These are phyloP conservation scores for Ganoderma lucidum DNA, from an alignment of 1,284 basidiomycete species.

Conservation along the genomic window DNA sequence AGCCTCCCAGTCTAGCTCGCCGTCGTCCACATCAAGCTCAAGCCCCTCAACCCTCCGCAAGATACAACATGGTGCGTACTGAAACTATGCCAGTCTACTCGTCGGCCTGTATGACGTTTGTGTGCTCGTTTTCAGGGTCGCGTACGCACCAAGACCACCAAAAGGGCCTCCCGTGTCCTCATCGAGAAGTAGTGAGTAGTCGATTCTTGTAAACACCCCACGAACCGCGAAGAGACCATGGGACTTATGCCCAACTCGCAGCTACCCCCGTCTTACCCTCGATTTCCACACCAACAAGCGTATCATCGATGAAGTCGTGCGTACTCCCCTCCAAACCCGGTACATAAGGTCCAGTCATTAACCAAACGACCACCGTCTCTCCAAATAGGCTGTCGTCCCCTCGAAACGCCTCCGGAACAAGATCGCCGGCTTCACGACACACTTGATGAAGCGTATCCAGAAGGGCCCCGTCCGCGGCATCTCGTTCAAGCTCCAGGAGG, in stretches of 20 bases:
- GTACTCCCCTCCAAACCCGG: slow-evolving; percentile 45
- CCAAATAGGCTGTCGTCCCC: slow-evolving; percentile 87
- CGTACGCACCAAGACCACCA: slow-evolving; percentile 99
- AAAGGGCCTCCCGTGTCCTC: slow-evolving; percentile 98
- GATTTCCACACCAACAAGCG: slow-evolving; percentile 99
- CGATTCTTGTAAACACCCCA: slow-evolving; percentile 24
- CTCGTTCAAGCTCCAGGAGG: slow-evolving; percentile 99
- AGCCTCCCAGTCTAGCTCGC: slow-evolving; percentile 31
- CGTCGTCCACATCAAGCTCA: slow-evolving; percentile 36
- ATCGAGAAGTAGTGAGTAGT: slow-evolving; percentile 98
- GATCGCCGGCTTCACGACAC: slow-evolving; percentile 99
- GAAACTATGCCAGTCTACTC: slow-evolving; percentile 17
- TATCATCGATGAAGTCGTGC: slow-evolving; percentile 97
- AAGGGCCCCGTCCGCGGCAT: slow-evolving; percentile 99
- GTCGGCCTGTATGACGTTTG: slow-evolving; percentile 21
- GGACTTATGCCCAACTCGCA: slow-evolving; percentile 40
- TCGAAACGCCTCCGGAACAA: slow-evolving; percentile 99
- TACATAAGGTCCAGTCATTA: not conserved
- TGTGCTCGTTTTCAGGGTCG: slow-evolving; percentile 77
- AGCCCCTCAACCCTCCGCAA: slow-evolving; percentile 39
- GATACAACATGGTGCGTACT: slow-evolving; percentile 38
- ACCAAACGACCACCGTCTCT: not conserved
- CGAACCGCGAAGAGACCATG: slow-evolving; percentile 11
- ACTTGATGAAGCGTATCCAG: slow-evolving; percentile 99
- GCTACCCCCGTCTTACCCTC: slow-evolving; percentile 95